Base-by-base conservation (phyloP, 495 filamentous ascomycete species). In the Penicillium paradoxum region DNA sequence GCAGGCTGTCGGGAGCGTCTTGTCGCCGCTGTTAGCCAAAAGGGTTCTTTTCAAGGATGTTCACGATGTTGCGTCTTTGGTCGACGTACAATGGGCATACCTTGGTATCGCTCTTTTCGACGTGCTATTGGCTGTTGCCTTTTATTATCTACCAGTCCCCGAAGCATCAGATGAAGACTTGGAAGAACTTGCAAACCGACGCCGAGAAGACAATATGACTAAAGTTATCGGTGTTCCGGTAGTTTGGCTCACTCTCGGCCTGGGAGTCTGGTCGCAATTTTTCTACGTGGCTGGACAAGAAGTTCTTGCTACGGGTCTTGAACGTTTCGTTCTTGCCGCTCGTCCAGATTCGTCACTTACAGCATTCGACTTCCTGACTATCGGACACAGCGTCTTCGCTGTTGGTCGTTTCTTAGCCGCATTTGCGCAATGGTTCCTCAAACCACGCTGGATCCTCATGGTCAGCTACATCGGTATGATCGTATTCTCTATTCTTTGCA, bases 21-120 rank as follows among this genome's bases (percentile, higher is more conserved):
- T 86, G 1, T 83, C 83, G 2, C 81, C 82, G 4, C 67, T 86
- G 4, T 69, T 87, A 6, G 83, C 83, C 14, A 71, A 80, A 55
- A 73, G 77, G 33, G 84, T 84, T 15, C 77, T 87, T 7, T 86
- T 87, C 67, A 70, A 73, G 37, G 63, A 68, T 45, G 72, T 80
- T 17, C 60, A 63, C 6, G 69, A 76, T 45, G 79, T 79, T 7
- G 71, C 78, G 0, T 78, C 79, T 17, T 65, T 88, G 11, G 78
- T 86, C 18, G 74, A 84, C 50, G 81, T 86, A 1, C 85, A 89
- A 62, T 89, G 85, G 85, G 77, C 84, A 14, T 88, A 87, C 49
- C 80, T 89, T 4, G 84, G 79, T 33, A 86, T 86, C 44, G 76
- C 82, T 2, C 70, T 88, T 1, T 86, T 87, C 58, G 83, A 79